Evolutionary conservation across 2,329 filamentous ascomycete species (phyloP).

Genomic region (Stemphylium lycopersici): DNA sequence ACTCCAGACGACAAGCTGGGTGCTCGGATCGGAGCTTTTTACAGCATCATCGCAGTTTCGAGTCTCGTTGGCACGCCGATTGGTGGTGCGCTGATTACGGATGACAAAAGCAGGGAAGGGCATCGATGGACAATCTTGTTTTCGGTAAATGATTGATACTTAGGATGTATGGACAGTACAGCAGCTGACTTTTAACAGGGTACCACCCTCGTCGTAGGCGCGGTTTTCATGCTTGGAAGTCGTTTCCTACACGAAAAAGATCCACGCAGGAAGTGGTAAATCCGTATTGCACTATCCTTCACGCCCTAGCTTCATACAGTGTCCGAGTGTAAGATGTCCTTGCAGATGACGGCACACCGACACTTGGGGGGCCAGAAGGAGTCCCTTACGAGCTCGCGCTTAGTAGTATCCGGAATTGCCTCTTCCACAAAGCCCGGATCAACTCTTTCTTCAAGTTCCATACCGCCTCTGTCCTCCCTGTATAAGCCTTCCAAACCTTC

Average conservation of each 20-base stretch:
- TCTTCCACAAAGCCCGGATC: not conserved
- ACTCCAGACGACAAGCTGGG: slow-evolving; percentile 73
- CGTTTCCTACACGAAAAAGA: slow-evolving; percentile 23
- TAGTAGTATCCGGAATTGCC: not conserved
- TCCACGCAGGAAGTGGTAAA: slow-evolving; percentile 20
- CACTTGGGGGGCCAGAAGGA: slow-evolving; percentile 26
- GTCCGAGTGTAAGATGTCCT: not conserved
- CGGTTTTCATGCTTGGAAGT: slow-evolving; percentile 29
- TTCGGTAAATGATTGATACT: slow-evolving; percentile 20
- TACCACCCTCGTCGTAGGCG: slow-evolving; percentile 19
- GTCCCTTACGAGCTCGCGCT: not conserved
- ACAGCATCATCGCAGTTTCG: slow-evolving; percentile 66
- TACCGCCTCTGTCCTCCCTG: slow-evolving; percentile 21
- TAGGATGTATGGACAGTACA: not conserved
- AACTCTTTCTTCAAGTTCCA: slow-evolving; percentile 15
- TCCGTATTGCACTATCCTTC: not conserved
- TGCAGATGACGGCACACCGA: slow-evolving; percentile 16
- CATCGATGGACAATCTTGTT: slow-evolving; percentile 36
- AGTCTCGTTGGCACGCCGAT: slow-evolving; percentile 72
- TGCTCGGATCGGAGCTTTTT: slow-evolving; percentile 68
- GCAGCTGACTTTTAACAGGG: slow-evolving; percentile 14
- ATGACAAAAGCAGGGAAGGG: slow-evolving; percentile 22
- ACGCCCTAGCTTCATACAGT: not conserved
- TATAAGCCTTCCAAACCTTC: slow-evolving; percentile 25
- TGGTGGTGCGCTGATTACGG: slow-evolving; percentile 56